Evolutionary conservation across 257 asterid species (phyloP), one percentile per base, ranked within the genome.

Genomic region (Jacaranda copaia): DNA sequence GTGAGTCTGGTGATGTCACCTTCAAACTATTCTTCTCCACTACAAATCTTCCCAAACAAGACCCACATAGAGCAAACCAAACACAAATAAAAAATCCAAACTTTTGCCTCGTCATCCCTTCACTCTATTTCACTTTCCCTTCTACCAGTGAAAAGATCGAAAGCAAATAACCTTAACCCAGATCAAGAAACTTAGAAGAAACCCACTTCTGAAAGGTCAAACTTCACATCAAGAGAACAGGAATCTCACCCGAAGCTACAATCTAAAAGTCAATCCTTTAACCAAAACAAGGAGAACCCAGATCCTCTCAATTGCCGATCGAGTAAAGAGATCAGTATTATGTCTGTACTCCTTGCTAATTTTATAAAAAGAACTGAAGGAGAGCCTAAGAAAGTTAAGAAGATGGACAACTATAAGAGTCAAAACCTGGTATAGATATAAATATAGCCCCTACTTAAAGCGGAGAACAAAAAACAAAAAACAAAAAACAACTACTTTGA

Each of bases 1-100:
- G 71, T 1, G 93, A 83, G 8, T 81, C 89, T 2, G 99, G 99
- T 4, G 97, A 88, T 2, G 99, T 87, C 56, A 95, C 87, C 84
- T 84, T 93, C 91, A 95, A 82, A 78, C 93, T 93, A 69, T 93
- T 95, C 90, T 93, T 95, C 89, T 95, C 99, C 78, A 95, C 99
- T 4, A 95, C 97, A 70, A 95, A 95, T 82, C 97, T 91, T 5
- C 93, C 97, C 32, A 85, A 79, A 80, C 96, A 89, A 53, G 79
- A 84, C 73, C 90, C 94, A 6, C 13, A 69, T 3, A 93, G 85
- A 72, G 86, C 38, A 69, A 90, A 84, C 84, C 85, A 81, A 14
- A 89, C 78, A 68, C 75, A 85, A 13, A 81, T 82, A 49, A 85
- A 70, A 77, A 78, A 39, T 4, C 86, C 88, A 13, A 82, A 53